Evolutionary conservation across 106 monocot species (phyloP), one percentile per base, ranked within the genome.

Genomic region (Acanthochlamys bracteata): DNA sequence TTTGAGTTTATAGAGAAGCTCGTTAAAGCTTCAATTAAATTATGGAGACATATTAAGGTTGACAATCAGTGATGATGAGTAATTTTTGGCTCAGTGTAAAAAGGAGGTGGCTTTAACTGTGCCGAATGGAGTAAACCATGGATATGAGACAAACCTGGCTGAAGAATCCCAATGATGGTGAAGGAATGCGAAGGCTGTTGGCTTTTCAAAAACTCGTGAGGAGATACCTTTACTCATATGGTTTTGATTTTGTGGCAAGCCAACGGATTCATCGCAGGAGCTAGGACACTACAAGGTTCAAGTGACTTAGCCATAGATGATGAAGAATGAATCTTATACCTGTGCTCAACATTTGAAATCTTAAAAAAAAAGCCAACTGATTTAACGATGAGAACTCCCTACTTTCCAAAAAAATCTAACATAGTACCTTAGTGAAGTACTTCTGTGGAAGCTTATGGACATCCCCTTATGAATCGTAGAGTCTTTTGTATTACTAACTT

Each of bases 101-200:
- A 49, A 43, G 13, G 49, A 49, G 10, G 49, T 49, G 7, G 13
- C 10, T 49, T 49, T 17, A 14, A 17, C 49, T 49, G 17, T 49
- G 49, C 17, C 2, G 17, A 49, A 1, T 49, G 17, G 49, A 14
- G 17, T 49, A 49, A 49, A 49, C 15, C 49, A 14, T 49, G 33
- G 17, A 49, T 1, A 4, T 49, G 49, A 22, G 39, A 20, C 51
- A 3, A 53, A 86, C 90, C 83, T 75, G 70, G 23, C 62, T 42
- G 65, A 90, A 90, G 60, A 90, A 90, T 46, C 90, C 90, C 24
- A 82, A 60, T 51, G 85, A 74, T 62, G 83, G 90, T n/a, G 90
- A 78, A 57, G 90, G 90, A 78, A 82, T 83, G 27, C 85, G 74
- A 66, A 90, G 60, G 71, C 79, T 41, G 90, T 85, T 72, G 85